Conservation (phyloP, 2,329 filamentous ascomycete genomes). For the Coniochaeta sp. region DNA sequence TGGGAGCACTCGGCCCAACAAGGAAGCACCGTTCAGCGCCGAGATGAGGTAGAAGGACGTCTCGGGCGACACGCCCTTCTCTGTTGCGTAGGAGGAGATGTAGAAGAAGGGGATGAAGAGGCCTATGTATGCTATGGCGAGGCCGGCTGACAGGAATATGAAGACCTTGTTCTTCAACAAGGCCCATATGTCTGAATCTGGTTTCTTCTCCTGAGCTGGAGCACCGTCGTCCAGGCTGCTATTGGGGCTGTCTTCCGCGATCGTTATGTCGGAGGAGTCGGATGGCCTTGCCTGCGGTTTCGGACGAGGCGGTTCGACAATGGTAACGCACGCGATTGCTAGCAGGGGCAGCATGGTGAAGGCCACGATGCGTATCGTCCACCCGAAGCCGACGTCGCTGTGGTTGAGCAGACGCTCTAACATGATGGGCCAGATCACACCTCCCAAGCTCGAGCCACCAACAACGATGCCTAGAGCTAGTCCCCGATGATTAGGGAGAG, state of each 20-base stretch:
- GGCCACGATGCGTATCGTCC: slow-evolving; percentile 20
- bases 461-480: slow-evolving; percentile 10
- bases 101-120: slow-evolving; percentile 32
- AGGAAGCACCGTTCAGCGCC: slow-evolving; percentile 27
- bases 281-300: not conserved
- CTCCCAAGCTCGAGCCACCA: slow-evolving; percentile 24
- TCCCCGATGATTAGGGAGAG: slow-evolving; percentile 17
- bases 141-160: slow-evolving; percentile 20
- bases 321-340: slow-evolving; percentile 18
- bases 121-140: slow-evolving; percentile 28
- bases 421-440: slow-evolving; percentile 25
- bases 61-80: slow-evolving; percentile 18
- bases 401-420: slow-evolving; percentile 19
- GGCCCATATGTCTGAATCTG: not conserved
- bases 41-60: slow-evolving; percentile 29
- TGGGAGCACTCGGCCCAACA: slow-evolving; percentile 27
- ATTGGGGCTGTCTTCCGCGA: slow-evolving; percentile 2
- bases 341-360: slow-evolving; percentile 32
- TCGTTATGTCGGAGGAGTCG: not conserved
- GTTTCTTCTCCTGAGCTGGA: not conserved
- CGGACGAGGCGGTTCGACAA: slow-evolving; percentile 9
- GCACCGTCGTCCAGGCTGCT: not conserved
- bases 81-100: slow-evolving; percentile 3
- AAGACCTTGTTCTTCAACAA: slow-evolving; percentile 15
- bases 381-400: slow-evolving; percentile 25